Base-by-base conservation (phyloP, 176 grass and related monocot species). In the Themeda triandra region DNA sequence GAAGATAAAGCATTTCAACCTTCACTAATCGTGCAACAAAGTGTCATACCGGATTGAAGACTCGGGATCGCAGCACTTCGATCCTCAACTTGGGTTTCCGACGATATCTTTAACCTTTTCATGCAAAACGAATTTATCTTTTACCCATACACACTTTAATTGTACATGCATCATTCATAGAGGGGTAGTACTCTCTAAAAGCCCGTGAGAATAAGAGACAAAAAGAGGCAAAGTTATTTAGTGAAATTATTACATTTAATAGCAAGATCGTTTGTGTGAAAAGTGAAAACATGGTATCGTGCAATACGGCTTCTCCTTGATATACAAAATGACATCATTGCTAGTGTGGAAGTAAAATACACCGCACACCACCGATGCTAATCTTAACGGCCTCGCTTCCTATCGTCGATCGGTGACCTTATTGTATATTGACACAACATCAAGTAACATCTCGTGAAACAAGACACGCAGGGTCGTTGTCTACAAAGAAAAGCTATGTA, bases 371-470 rank as follows among this genome's bases (percentile, higher is more conserved):
- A 88, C 84, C 84, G 51, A 92, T 76, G 75, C 87, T 82, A 84
- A 98, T 87, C 66, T 87, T 98, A 71, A 95, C 85, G 79, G 83
- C 86, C 83, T 92, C 90, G 93, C 73, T 95, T 98, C 67, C 54
- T 93, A 66, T 86, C 85, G 10, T 78, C 92, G 87, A 85, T 85
- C 67, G 17, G 89, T 90, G 70, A 92, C 86, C 77, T 93, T 95
- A 68, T 92, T 98, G 82, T 90, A 98, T 53, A 93, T 13, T 51
- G 72, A 87, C 62, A 93, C 93, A 71, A 90, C 89, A 71, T 98
- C 93, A 35, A 92, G 73, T 74, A 98, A 73, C 67, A 98, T 95
- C 93, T 98, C n/a, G 83, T 53, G 40, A 86, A 78, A 66, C 49
- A 27, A 6, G 19, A 6, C 36, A 80, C 18, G 13, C 51, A 28